Percentiles rank a stretch among this genome's conserved stretches.
phyloP scores from a whole-genome alignment of 2,329 filamentous ascomycete species.

The Colletotrichum tofieldiae region DNA sequence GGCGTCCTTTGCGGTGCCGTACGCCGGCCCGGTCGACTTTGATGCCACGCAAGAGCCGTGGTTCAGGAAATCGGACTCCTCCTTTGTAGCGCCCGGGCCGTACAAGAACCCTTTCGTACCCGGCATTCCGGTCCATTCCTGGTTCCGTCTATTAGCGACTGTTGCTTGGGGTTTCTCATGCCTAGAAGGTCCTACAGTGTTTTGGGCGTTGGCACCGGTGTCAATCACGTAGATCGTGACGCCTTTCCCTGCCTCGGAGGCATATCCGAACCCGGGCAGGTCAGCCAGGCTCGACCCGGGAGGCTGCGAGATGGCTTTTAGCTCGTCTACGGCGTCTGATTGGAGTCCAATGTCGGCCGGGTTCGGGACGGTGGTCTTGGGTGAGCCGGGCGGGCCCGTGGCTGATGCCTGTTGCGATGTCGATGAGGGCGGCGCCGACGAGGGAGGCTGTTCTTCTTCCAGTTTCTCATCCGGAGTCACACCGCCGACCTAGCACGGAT shows the following conservation, averaged over 20 bases:
- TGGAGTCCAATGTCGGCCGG: neutral
- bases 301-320: conserved; percentile 29
- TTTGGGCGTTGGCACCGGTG: conserved; percentile 2
- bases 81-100: neutral
- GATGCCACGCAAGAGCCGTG: conserved; percentile 34
- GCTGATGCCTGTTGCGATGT: neutral
- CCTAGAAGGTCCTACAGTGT: neutral
- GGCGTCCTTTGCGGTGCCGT: conserved; percentile 29
- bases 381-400: neutral
- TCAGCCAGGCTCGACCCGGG: conserved; percentile 3
- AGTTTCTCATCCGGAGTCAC: conserved; percentile 7
- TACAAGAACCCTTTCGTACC: conserved; percentile 15
- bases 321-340: conserved; percentile 17
- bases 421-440: neutral
- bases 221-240: conserved; percentile 32
- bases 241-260: conserved; percentile 15
- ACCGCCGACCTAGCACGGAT: neutral
- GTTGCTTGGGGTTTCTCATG: neutral
- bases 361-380: neutral
- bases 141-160: neutral
- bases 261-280: conserved; percentile 22
- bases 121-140: conserved; percentile 25
- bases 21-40: conserved; percentile 16
- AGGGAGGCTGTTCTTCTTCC: neutral
- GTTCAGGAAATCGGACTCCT: neutral